Percentiles rank a stretch among this genome's conserved stretches.
These are phyloP conservation scores for Candida anutae DNA, from an alignment of 1,139 yeast genomes.

Conservation along the genomic window DNA sequence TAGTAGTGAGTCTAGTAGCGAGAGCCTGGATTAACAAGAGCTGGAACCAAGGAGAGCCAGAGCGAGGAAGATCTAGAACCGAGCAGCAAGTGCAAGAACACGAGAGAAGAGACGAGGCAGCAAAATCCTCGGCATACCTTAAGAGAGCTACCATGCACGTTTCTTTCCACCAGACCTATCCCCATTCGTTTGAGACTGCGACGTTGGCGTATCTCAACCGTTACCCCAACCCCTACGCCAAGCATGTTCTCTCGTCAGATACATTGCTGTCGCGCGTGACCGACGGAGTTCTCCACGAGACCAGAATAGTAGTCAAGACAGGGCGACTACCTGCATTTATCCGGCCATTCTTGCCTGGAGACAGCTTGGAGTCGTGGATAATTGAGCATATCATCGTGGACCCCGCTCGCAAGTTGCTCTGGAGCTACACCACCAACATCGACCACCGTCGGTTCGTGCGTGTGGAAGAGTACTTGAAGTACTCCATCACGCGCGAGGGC, in stretches of 20 bases:
- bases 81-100: too few species aligned
- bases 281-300: slow-evolving; percentile 59
- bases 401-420: slow-evolving; percentile 47
- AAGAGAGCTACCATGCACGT: slow-evolving; percentile 1
- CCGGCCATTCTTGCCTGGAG: slow-evolving; percentile 61
- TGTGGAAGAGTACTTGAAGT: slow-evolving; percentile 71
- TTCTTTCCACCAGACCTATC: slow-evolving; percentile 51
- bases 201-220: slow-evolving; percentile 75
- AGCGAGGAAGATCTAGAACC: too few species aligned
- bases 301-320: slow-evolving; percentile 67
- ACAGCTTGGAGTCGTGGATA: slow-evolving; percentile 71
- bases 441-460: slow-evolving; percentile 77
- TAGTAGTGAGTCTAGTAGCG: too few species aligned
- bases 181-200: slow-evolving; percentile 65
- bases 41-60: too few species aligned
- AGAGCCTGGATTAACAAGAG: too few species aligned
- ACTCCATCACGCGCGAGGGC: slow-evolving; percentile 15
- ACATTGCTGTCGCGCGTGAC: slow-evolving; percentile 59
- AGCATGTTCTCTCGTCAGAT: slow-evolving; percentile 84
- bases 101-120: too few species aligned
- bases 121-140: too few species aligned
- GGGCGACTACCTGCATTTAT: slow-evolving; percentile 82
- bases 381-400: slow-evolving; percentile 75
- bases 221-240: slow-evolving; percentile 85
- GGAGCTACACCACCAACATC: slow-evolving; percentile 73